These are phyloP conservation scores for Pichia heedii DNA, from an alignment of 805 yeast genomes.

Conservation along the genomic window DNA sequence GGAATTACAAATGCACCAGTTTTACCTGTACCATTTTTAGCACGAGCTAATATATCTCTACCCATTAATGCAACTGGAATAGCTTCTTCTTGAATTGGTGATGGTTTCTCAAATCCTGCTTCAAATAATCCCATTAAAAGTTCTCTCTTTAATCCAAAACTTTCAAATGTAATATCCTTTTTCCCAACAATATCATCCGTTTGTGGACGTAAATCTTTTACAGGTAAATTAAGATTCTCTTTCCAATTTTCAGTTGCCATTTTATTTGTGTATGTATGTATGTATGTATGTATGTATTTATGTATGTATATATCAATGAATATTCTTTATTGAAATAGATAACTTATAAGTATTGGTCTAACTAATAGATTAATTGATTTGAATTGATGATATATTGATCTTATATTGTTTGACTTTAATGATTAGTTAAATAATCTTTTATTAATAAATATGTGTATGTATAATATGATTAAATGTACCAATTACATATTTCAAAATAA, in stretches of 20 bases:
- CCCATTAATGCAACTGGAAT: constrained; percentile 95
- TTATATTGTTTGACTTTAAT: too few species aligned
- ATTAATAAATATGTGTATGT: too few species aligned
- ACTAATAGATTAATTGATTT: too few species aligned
- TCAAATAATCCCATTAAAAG: constrained; percentile 96
- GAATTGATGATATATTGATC: too few species aligned
- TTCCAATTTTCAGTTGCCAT: constrained; percentile 57
- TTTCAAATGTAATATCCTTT: constrained; percentile 86
- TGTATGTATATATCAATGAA: too few species aligned
- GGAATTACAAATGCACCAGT: constrained; percentile 97
- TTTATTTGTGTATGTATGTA: neutral
- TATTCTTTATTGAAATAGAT: too few species aligned
- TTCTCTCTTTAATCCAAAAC: constrained; percentile 84
- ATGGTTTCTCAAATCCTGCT: constrained; percentile 97
- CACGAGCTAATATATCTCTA: constrained; percentile 92
- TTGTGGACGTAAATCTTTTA: constrained; percentile 87
- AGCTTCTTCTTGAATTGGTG: constrained; percentile 96
- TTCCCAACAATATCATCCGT: constrained; percentile 93
- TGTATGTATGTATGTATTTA: too few species aligned
- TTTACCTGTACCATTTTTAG: constrained; percentile 97
- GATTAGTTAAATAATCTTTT: too few species aligned
- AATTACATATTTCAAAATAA: too few species aligned
- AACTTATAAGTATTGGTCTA: too few species aligned
- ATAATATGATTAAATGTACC: too few species aligned
- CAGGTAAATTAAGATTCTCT: constrained; percentile 61